Conservation (phyloP, 2,329 filamentous ascomycete species). For the Claviceps paspali region DNA sequence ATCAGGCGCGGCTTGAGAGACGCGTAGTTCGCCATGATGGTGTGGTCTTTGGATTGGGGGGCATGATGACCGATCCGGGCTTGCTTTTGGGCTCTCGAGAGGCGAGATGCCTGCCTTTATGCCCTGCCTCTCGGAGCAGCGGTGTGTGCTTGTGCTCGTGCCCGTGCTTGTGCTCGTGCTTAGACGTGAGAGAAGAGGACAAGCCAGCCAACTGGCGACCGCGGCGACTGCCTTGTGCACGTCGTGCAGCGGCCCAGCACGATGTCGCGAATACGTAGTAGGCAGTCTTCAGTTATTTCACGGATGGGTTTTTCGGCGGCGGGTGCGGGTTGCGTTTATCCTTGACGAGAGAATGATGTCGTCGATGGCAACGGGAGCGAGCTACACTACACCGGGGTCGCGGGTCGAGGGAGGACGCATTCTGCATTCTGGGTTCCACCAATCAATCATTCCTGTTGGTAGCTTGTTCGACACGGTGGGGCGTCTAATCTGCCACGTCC, state of each 20-base stretch:
- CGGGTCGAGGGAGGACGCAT: too few relatives aligned
- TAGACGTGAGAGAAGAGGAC: neutral
- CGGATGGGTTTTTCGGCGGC: neutral
- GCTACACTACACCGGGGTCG: too few relatives aligned
- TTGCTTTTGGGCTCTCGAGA: neutral
- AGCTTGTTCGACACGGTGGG: neutral
- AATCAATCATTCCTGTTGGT: neutral
- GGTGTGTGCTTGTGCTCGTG: neutral
- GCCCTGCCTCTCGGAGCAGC: neutral
- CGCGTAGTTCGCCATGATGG: constrained; percentile 19
- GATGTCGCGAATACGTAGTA: neutral
- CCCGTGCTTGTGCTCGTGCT: neutral
- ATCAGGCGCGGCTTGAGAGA: constrained; percentile 17
- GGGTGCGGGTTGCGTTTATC: too few relatives aligned
- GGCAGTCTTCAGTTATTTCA: neutral
- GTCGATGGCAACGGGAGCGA: too few relatives aligned
- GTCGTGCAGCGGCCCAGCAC: neutral
- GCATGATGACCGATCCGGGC: constrained; percentile 12
- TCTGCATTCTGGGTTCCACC: neutral
- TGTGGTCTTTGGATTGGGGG: constrained; percentile 12
- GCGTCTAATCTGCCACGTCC: constrained; percentile 5
- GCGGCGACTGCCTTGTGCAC: constrained; percentile 1
- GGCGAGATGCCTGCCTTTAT: neutral
- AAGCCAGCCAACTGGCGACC: neutral
- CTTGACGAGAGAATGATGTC: neutral